Conservation (phyloP, 768 basidiomycete species). For the Clitopilus hobsonii region DNA sequence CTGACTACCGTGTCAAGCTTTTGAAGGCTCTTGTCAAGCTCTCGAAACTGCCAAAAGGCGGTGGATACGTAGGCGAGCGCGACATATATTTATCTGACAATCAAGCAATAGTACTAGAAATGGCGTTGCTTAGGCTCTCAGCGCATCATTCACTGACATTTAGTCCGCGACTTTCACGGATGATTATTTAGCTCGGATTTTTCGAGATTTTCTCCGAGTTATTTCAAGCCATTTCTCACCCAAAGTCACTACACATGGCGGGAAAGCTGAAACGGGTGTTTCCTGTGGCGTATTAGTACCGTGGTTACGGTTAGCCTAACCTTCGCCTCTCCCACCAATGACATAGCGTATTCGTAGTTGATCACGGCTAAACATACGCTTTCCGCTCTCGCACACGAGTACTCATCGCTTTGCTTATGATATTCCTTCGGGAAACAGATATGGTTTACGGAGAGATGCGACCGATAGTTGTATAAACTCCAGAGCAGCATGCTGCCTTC, state of each 20-base stretch:
- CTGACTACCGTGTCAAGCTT: not conserved
- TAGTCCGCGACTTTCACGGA: not conserved
- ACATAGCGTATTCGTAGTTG: constrained; percentile 5
- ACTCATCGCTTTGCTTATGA: not conserved
- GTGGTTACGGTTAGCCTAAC: not conserved
- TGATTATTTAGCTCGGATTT: not conserved
- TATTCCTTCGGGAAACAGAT: not conserved
- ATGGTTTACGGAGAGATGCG: too few species aligned
- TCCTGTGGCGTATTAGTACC: not conserved
- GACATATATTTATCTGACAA: not conserved
- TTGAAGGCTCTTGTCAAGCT: too few species aligned
- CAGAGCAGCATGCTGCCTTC: too few species aligned
- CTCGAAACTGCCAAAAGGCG: too few species aligned
- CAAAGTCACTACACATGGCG: not conserved
- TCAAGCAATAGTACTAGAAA: not conserved
- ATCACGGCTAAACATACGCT: not conserved
- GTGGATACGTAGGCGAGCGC: not conserved
- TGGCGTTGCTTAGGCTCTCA: not conserved
- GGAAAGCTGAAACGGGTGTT: not conserved
- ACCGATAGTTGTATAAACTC: too few species aligned
- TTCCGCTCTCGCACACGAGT: not conserved
- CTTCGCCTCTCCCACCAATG: not conserved
- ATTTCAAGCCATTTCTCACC: too few species aligned
- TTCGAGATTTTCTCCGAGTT: not conserved
- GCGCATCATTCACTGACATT: not conserved